Evolutionary conservation across 768 basidiomycete species (phyloP).

Genomic region (Russula earlei): DNA sequence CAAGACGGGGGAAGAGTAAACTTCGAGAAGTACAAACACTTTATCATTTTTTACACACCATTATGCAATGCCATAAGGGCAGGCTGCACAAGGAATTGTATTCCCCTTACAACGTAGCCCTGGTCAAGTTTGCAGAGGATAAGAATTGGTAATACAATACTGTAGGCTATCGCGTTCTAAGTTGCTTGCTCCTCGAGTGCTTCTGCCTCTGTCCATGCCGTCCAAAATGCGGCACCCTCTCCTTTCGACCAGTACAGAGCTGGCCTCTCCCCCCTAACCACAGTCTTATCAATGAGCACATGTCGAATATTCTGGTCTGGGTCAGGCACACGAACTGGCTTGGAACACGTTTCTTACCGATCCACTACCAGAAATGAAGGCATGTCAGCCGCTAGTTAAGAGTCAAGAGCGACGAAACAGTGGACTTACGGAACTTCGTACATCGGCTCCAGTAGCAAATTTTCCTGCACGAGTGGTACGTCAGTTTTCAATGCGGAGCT

Average conservation of each 20-base stretch:
- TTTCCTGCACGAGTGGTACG: conserved; percentile 44
- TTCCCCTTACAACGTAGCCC: conserved; percentile 2
- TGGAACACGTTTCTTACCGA: conserved; percentile 41
- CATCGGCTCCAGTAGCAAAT: conserved; percentile 80
- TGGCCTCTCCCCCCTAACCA: conserved; percentile 51
- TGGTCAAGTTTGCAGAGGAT: conserved; percentile 3
- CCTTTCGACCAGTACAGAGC: conserved; percentile 71
- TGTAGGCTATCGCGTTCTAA: conserved; percentile 5
- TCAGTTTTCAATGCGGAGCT: neutral
- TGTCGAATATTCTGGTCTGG: conserved; percentile 56
- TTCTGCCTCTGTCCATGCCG: conserved; percentile 69
- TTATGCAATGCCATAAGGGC: conserved; percentile 4
- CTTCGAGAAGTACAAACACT: neutral
- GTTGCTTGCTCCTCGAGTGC: conserved; percentile 9
- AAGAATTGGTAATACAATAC: conserved; percentile 17
- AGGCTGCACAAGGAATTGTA: conserved; percentile 1
- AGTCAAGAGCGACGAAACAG: conserved; percentile 1
- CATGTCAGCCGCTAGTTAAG: neutral
- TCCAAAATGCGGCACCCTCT: conserved; percentile 61
- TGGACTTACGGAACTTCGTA: conserved; percentile 78
- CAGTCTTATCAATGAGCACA: conserved; percentile 69
- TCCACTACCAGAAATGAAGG: conserved; percentile 34
- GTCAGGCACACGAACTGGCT: neutral
- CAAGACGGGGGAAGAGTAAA: conserved; percentile 27
- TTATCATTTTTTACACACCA: conserved; percentile 19